Evolutionary conservation across 2,329 filamentous ascomycete genomes (phyloP).

Genomic region (Chaetomium sp.): DNA sequence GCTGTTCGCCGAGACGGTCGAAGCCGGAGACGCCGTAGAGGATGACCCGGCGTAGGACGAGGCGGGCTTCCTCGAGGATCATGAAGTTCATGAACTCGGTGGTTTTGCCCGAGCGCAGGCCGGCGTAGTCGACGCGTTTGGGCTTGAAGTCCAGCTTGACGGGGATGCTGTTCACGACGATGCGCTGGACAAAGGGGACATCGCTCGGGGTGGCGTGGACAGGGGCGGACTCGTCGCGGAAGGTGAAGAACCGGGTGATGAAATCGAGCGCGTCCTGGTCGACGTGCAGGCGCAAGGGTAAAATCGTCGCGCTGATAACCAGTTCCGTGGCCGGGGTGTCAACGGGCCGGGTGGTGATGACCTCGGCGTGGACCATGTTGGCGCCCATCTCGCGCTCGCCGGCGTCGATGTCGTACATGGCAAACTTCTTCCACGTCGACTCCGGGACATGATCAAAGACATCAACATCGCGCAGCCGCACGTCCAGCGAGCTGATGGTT

Average conservation of each 20-base stretch:
- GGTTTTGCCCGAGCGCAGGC: constrained; percentile 84
- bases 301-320: constrained; percentile 68
- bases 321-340: constrained; percentile 84
- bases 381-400: constrained; percentile 80
- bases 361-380: constrained; percentile 83
- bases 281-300: constrained; percentile 86
- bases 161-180: constrained; percentile 76
- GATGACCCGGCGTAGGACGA: constrained; percentile 82
- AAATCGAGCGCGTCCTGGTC: constrained; percentile 98
- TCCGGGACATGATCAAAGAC: constrained; percentile 91
- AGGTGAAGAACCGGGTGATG: constrained; percentile 94
- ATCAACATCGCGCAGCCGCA: constrained; percentile 76
- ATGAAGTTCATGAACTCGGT: constrained; percentile 99
- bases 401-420: constrained; percentile 83
- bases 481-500: constrained; percentile 79
- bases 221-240: constrained; percentile 69
- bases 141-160: constrained; percentile 93
- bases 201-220: constrained; percentile 58
- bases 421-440: constrained; percentile 97
- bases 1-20: constrained; percentile 77
- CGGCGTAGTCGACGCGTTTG: constrained; percentile 93
- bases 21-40: constrained; percentile 90
- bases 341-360: constrained; percentile 82
- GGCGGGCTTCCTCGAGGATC: constrained; percentile 79
- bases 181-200: constrained; percentile 78